A percentile compares a stretch with the other conserved stretches of the same genome.
phyloP scores from a whole-genome alignment of 2,329 filamentous ascomycete species.

The Rhynchosporium agropyri region DNA sequence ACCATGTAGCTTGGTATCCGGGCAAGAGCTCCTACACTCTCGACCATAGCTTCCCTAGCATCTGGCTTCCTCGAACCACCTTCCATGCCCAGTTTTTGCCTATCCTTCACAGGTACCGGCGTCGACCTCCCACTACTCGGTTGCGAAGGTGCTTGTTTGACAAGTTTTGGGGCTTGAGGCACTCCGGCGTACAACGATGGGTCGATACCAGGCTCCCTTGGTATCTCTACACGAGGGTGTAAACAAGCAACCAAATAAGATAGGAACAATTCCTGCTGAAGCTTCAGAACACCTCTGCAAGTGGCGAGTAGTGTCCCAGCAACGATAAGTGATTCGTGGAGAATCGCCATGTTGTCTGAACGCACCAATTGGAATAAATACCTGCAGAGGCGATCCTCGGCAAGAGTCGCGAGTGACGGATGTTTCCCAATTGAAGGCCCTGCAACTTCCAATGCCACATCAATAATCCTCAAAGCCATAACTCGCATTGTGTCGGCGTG shows the following conservation, averaged over 20 bases:
- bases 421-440: conserved; percentile 94
- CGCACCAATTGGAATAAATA: conserved; percentile 95
- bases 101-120: conserved; percentile 87
- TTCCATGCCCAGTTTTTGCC: conserved; percentile 89
- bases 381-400: conserved; percentile 89
- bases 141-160: conserved; percentile 77
- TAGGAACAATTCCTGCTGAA: conserved; percentile 94
- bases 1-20: conserved; percentile 94
- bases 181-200: conserved; percentile 91
- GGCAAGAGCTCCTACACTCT: conserved; percentile 88
- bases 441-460: conserved; percentile 94
- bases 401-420: conserved; percentile 81
- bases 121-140: conserved; percentile 80
- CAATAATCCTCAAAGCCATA: conserved; percentile 95
- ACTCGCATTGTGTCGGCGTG: conserved; percentile 95
- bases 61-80: conserved; percentile 91
- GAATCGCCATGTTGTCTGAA: conserved; percentile 92
- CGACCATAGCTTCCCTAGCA: conserved; percentile 96
- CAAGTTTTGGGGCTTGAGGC: conserved; percentile 84
- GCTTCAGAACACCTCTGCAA: conserved; percentile 85
- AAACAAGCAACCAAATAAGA: conserved; percentile 94
- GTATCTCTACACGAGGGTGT: conserved; percentile 92
- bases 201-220: conserved; percentile 85
- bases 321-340: conserved; percentile 91
- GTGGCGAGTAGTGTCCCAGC: conserved; percentile 89